Evolutionary conservation across 2,329 filamentous ascomycete species (phyloP).

Genomic region (Penicillium sp.): DNA sequence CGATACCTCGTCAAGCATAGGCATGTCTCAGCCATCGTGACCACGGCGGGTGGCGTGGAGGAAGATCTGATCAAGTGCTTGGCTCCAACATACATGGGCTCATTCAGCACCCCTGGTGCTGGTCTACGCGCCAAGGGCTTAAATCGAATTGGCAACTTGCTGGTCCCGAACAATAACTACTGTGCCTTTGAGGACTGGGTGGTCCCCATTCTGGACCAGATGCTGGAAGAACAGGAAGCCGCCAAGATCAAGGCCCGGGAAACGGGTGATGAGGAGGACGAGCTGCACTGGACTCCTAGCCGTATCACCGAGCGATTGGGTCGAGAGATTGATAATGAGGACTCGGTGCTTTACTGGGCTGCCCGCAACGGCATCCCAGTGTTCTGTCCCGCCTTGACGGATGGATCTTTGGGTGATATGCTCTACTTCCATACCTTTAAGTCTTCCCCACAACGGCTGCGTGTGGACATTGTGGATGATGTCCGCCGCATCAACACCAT

Average conservation of each 20-base stretch:
- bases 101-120: constrained; percentile 77
- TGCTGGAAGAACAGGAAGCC: constrained; percentile 91
- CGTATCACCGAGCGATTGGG: constrained; percentile 89
- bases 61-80: constrained; percentile 99
- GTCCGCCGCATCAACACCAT: constrained; percentile 92
- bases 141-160: constrained; percentile 93
- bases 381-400: constrained; percentile 94
- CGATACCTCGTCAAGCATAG: constrained; percentile 91
- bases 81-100: constrained; percentile 87
- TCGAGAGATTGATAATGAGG: constrained; percentile 90
- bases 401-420: constrained; percentile 96
- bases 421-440: constrained; percentile 98
- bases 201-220: constrained; percentile 87
- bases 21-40: constrained; percentile 91
- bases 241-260: constrained; percentile 61
- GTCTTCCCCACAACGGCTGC: constrained; percentile 76
- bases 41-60: constrained; percentile 91
- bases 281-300: constrained; percentile 89
- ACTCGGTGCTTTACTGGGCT: constrained; percentile 95
- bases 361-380: constrained; percentile 96
- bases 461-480: constrained; percentile 90
- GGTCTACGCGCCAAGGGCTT: constrained; percentile 80
- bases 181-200: constrained; percentile 98
- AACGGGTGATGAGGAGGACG: constrained; percentile 58
- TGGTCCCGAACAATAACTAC: constrained; percentile 97